Conservation (phyloP, 31 red algal genomes). For the Asparagopsis taxiformis region DNA sequence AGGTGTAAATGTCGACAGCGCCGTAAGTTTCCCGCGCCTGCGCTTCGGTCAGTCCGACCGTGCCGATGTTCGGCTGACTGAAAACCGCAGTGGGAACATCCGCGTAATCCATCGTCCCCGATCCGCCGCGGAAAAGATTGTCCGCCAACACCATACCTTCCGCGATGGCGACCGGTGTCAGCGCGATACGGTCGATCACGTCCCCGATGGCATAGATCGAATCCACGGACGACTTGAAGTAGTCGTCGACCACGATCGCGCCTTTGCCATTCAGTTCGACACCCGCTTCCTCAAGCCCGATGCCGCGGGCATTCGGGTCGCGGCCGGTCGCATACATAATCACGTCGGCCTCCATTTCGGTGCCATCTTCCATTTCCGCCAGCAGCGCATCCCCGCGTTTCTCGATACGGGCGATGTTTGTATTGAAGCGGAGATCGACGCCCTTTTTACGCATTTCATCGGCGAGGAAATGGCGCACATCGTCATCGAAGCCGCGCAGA, state of each 20-base stretch:
- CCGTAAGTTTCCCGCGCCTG: slow-evolving; percentile 42
- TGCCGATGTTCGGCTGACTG: slow-evolving; percentile 56
- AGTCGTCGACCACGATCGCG: slow-evolving; percentile 64
- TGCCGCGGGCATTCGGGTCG: slow-evolving; percentile 28
- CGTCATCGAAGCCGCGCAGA: slow-evolving; percentile 66
- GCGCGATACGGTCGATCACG: slow-evolving; percentile 38
- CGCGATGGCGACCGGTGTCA: slow-evolving; percentile 78
- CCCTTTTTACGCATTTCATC: slow-evolving; percentile 54
- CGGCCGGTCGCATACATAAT: slow-evolving; percentile 73
- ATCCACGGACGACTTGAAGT: slow-evolving; percentile 27
- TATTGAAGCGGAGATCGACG: slow-evolving; percentile 58
- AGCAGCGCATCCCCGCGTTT: slow-evolving; percentile 37
- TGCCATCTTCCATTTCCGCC: slow-evolving; percentile 35
- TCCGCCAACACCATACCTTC: slow-evolving; percentile 62
- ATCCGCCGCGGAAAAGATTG: slow-evolving; percentile 24
- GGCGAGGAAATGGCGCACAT: slow-evolving; percentile 42
- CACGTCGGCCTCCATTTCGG: slow-evolving; percentile 20
- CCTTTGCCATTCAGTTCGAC: slow-evolving; percentile 11
- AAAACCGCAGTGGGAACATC: slow-evolving; percentile 70
- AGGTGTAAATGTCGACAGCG: slow-evolving; percentile 51
- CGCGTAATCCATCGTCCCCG: slow-evolving; percentile 25
- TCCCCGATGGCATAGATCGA: slow-evolving; percentile 84
- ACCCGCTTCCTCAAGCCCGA: slow-evolving; percentile 45
- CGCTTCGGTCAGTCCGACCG: slow-evolving; percentile 72
- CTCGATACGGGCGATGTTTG: slow-evolving; percentile 26